Evolutionary conservation across 306 rosid species (phyloP).

Genomic region (Medicago truncatula): MtrunA17r5.0-ANR NC_053048.1:32692001-32692500

Average conservation of each 20-base stretch:
- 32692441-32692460: constrained; percentile 71
- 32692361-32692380: constrained; percentile 60
- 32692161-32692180: constrained; percentile 69
- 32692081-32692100: constrained; percentile 95
- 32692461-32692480: constrained; percentile 58
- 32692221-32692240: constrained; percentile 82
- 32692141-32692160: constrained; percentile 72
- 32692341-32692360: constrained; percentile 40
- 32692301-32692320: constrained; percentile 52
- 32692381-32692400: constrained; percentile 62
- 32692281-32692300: constrained; percentile 53
- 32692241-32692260: constrained; percentile 67
- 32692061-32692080: constrained; percentile 84
- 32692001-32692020: neutral
- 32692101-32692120: constrained; percentile 95
- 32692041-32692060: constrained; percentile 76
- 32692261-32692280: constrained; percentile 52
- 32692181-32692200: constrained; percentile 65
- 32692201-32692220: constrained; percentile 58
- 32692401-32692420: constrained; percentile 72
- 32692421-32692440: constrained; percentile 73
- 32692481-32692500: constrained; percentile 71
- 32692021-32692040: neutral
- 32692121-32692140: constrained; percentile 80
- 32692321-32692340: constrained; percentile 40